A percentile compares a stretch with the other conserved stretches of the same genome.
phyloP scores from a whole-genome alignment of 1,284 basidiomycete species.

The Lentinus polychrous region DNA sequence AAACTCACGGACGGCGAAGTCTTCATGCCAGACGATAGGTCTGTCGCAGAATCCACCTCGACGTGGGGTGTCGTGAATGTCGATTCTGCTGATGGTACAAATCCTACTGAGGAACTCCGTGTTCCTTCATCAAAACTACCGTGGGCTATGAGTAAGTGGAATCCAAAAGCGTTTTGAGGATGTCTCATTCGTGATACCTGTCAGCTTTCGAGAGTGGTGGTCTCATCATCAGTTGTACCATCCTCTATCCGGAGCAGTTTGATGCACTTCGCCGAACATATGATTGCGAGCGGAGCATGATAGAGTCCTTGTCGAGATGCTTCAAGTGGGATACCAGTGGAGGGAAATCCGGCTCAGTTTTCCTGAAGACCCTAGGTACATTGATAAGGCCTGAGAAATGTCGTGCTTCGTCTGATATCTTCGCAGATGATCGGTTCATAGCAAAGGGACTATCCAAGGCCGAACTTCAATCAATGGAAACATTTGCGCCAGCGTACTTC shows the following conservation, averaged over 20 bases:
- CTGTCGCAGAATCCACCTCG: conserved; percentile 72
- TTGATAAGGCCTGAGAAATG: background rate
- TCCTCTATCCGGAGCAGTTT: conserved; percentile 96
- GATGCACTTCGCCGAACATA: conserved; percentile 90
- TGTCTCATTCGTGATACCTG: conserved; percentile 10
- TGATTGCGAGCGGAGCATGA: conserved; percentile 89
- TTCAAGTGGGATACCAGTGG: conserved; percentile 95
- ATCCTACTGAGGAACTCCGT: conserved; percentile 71
- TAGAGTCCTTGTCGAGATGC: conserved; percentile 91
- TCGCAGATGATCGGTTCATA: conserved; percentile 91
- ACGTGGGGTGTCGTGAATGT: conserved; percentile 86
- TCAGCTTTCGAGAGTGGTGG: conserved; percentile 85
- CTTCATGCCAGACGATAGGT: conserved; percentile 83
- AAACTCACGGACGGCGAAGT: conserved; percentile 65
- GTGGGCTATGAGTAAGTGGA: conserved; percentile 66
- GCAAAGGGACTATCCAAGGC: conserved; percentile 92
- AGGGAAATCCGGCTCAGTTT: conserved; percentile 95
- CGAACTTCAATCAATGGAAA: conserved; percentile 93
- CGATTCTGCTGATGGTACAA: conserved; percentile 52
- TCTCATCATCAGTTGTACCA: conserved; percentile 92
- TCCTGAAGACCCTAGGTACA: conserved; percentile 89
- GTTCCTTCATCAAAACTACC: conserved; percentile 74
- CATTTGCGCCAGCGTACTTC: conserved; percentile 96
- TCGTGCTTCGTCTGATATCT: conserved; percentile 1
- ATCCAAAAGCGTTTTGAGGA: background rate